phyloP scores from a whole-genome alignment of 2,329 filamentous ascomycete species.

The Trichoderma cornu-damae region DNA sequence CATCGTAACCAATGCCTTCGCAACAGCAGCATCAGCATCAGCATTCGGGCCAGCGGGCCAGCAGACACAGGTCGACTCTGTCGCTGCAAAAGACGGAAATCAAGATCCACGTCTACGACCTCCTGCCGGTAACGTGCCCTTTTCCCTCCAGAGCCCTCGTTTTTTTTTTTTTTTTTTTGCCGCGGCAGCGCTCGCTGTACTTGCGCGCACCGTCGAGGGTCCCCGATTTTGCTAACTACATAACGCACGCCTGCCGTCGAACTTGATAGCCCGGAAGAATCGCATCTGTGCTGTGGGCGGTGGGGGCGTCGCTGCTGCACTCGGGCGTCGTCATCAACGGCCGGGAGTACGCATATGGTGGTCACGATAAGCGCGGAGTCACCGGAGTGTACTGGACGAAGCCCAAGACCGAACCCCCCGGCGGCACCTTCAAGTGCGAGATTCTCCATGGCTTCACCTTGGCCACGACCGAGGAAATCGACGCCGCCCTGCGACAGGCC shows the following conservation, averaged over 20 bases:
- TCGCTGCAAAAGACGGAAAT: constrained; percentile 69
- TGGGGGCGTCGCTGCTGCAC: constrained; percentile 74
- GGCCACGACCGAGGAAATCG: constrained; percentile 62
- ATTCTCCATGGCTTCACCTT: constrained; percentile 77
- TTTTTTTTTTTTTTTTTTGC: no score
- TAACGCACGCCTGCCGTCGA: no score
- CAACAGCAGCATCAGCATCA: constrained; percentile 21
- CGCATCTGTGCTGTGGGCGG: constrained; percentile 69
- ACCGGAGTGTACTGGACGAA: constrained; percentile 83
- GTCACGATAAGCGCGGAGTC: constrained; percentile 63
- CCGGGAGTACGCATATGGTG: constrained; percentile 79
- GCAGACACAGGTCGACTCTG: constrained; percentile 57
- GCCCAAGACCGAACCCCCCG: constrained; percentile 66
- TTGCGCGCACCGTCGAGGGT: no score
- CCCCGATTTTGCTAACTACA: no score
- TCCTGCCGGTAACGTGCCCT: constrained; percentile 58
- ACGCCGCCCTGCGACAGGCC: constrained; percentile 61
- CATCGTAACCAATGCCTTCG: constrained; percentile 16
- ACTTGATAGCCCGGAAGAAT: constrained; percentile 61
- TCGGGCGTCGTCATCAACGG: constrained; percentile 77
- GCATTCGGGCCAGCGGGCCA: constrained; percentile 25
- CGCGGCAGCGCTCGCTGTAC: background rate
- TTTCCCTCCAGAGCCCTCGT: no score
- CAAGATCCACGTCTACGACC: constrained; percentile 71
- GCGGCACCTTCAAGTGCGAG: constrained; percentile 68